A percentile compares a stretch with the other conserved stretches of the same genome.
Evolutionary conservation across 345 rosid species (phyloP).

Genomic region (Citrus australasica): DNA sequence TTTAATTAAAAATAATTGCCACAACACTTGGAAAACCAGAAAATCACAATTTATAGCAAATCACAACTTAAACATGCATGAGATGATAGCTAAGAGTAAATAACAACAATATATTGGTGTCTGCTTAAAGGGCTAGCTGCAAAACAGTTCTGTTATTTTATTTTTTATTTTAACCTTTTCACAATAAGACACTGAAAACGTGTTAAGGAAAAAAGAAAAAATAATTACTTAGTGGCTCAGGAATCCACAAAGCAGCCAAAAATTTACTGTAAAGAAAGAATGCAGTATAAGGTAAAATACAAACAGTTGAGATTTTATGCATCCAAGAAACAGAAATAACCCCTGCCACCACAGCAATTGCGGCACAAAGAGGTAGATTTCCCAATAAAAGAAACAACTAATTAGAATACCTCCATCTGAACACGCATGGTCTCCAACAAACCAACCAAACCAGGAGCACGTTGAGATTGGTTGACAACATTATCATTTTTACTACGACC

Average conservation of each 20-base stretch:
- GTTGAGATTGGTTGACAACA: constrained; percentile 52
- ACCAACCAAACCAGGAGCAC: constrained; percentile 70
- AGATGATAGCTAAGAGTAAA: constrained; percentile 2
- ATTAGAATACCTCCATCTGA: constrained; percentile 81
- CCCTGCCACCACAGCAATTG: neutral
- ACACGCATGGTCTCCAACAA: constrained; percentile 86
- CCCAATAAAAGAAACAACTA: neutral
- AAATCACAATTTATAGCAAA: neutral
- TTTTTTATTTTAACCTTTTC: neutral
- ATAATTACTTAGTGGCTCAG: neutral
- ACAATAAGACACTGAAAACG: neutral
- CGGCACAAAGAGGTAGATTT: neutral
- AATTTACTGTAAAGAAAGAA: neutral
- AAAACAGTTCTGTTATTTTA: neutral
- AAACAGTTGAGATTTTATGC: neutral
- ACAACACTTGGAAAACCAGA: constrained; percentile 2
- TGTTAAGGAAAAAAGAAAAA: no score
- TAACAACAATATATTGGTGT: neutral
- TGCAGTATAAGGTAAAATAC: neutral
- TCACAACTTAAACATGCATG: neutral
- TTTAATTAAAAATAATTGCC: neutral
- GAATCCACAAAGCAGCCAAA: neutral
- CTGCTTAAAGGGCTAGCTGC: neutral
- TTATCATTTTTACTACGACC: constrained; percentile 77
- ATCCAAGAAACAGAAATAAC: neutral